Base-by-base conservation (phyloP, 805 yeast species). In the Hanseniaspora mollemarum region DNA sequence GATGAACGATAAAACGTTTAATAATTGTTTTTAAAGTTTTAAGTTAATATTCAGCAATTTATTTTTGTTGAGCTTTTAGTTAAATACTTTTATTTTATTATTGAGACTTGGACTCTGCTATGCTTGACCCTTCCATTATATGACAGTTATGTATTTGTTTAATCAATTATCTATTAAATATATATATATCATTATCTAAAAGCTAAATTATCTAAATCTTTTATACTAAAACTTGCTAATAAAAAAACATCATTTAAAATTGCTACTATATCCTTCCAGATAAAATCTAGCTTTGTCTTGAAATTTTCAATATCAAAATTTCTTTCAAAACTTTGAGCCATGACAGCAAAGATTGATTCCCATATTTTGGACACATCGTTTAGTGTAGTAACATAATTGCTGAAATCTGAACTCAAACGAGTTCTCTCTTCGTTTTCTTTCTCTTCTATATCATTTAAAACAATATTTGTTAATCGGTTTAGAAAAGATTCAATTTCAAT, bases 21-120 rank as follows among this genome's bases (percentile, higher is more conserved):
- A n/a, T n/a, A 22, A 31, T 31, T 41, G 19, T 26, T 41, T 41
- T 26, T 26, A 41, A 16, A 41, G 26, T 41, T 26, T 41, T 41
- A 35, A 29, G 29, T n/a, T 29, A 28, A 13, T 9, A 28, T 41
- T 33, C 29, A 3, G 29, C 8, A 36, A 21, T 8, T 33, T 36
- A 15, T 26, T 29, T 37, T 26, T 36, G 15, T 31, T 37, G 19
- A 13, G 31, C 19, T n/a, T 21, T 22, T 24, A 32, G 12, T 28
- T 28, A 12, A 28, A 28, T 28, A 9, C 10, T 28, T 28, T 9
- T 28, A 28, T 28, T 28, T 28, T 12, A 12, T 28, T 28, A 9
- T 28, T 7, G 26, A 48, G 51, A 48, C 51, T 39, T n/a, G 51
- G 51, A 48, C 51, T 48, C 51, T 48, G 51, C 51, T 48, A 48